These are phyloP conservation scores for Phytophthora rubi DNA, from an alignment of 352 stramenopile species.

Conservation along the genomic window DNA sequence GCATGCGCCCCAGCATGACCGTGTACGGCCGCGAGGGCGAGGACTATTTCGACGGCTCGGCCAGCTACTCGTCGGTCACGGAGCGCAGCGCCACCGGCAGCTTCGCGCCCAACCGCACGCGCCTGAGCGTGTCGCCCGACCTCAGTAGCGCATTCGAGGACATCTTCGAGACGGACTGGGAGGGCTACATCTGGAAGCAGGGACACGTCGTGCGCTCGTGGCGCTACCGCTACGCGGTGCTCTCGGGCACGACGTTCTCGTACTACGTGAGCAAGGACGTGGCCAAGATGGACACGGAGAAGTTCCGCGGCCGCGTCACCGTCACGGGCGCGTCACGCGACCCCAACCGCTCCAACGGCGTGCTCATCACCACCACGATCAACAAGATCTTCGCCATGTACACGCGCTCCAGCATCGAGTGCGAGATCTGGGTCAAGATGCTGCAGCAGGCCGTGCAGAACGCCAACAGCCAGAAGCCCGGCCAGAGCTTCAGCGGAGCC, in stretches of 20 bases:
- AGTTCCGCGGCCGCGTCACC: constrained; percentile 81
- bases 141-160: constrained; percentile 80
- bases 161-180: constrained; percentile 89
- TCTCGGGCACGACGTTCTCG: constrained; percentile 80
- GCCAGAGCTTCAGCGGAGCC: constrained; percentile 56
- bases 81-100: constrained; percentile 53
- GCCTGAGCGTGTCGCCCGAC: constrained; percentile 74
- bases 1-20: constrained; percentile 69
- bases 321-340: constrained; percentile 78
- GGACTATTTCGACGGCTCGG: constrained; percentile 62
- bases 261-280: constrained; percentile 88
- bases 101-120: constrained; percentile 36
- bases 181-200: constrained; percentile 90
- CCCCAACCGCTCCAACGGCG: constrained; percentile 67
- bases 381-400: constrained; percentile 89
- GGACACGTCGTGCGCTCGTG: constrained; percentile 87
- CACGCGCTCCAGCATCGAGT: constrained; percentile 80
- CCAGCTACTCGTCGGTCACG: constrained; percentile 52
- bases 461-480: constrained; percentile 52
- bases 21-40: constrained; percentile 66
- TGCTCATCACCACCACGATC: constrained; percentile 88
- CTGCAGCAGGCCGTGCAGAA: constrained; percentile 79
- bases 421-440: constrained; percentile 88
- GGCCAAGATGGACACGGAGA: constrained; percentile 80
- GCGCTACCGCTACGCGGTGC: constrained; percentile 83